Conservation (phyloP, 2,329 filamentous ascomycete species). For the Monosporascus sp. region DNA sequence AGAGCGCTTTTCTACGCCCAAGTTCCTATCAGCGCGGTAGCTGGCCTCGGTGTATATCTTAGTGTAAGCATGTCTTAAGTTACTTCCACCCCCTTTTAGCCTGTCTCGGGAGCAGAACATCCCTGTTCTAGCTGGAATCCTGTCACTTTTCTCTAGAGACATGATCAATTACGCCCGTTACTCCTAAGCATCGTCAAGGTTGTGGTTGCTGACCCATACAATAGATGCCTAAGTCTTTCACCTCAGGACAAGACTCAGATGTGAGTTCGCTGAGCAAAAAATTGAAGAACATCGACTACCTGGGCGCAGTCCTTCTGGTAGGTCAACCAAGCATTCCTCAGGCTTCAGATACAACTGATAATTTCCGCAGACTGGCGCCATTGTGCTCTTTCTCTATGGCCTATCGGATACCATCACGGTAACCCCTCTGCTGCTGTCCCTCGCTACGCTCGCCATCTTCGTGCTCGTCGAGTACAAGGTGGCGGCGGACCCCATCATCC, state of each 20-base stretch:
- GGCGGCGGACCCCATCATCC: slow-evolving; percentile 67
- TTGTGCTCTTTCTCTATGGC: slow-evolving; percentile 67
- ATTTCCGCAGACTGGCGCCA: slow-evolving; percentile 47
- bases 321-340: slow-evolving; percentile 16
- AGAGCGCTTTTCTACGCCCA: slow-evolving; percentile 74
- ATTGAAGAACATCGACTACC: slow-evolving; percentile 66
- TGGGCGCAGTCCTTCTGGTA: slow-evolving; percentile 63
- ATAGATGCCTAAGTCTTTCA: slow-evolving; percentile 45
- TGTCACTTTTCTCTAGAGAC: no score
- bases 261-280: slow-evolving; percentile 42
- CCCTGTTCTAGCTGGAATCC: no score
- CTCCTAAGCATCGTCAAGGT: no score
- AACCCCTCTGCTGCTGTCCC: slow-evolving; percentile 55
- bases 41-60: slow-evolving; percentile 57
- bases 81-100: no score
- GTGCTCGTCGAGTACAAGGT: slow-evolving; percentile 58
- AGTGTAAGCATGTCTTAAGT: slow-evolving; percentile 24
- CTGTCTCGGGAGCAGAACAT: no score
- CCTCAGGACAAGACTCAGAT: slow-evolving; percentile 29
- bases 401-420: slow-evolving; percentile 59
- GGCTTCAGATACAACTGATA: slow-evolving; percentile 1
- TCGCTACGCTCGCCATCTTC: slow-evolving; percentile 46
- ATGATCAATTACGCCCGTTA: no score
- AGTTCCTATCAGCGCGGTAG: slow-evolving; percentile 55
- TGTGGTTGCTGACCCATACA: no score